A percentile compares a stretch with the other conserved stretches of the same genome.
Conservation (phyloP, 345 rosid genomes). For the Mangifera indica region DNA sequence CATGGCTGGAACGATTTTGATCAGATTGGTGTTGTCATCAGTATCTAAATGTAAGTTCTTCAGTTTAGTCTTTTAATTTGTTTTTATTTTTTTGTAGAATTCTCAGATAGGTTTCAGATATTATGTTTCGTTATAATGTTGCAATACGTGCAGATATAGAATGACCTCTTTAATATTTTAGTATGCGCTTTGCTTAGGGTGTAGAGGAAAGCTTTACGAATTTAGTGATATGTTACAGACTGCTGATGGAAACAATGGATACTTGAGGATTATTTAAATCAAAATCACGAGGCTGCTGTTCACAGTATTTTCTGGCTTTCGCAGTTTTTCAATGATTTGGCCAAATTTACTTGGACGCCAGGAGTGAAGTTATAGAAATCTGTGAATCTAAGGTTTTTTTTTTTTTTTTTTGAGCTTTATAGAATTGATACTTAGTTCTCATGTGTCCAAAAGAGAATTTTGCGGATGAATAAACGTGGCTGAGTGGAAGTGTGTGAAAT, state of each 20-base stretch:
- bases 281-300: background rate
- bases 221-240: background rate
- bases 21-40: conserved; percentile 25
- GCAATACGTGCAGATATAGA: background rate
- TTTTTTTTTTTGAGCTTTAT: no score
- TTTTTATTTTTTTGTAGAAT: background rate
- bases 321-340: background rate
- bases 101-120: background rate
- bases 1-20: conserved; percentile 43
- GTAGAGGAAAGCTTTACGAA: background rate
- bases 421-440: no score
- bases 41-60: conserved; percentile 29
- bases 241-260: background rate
- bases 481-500: no score
- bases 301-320: no score
- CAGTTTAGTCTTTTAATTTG: conserved; percentile 10
- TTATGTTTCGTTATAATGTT: background rate
- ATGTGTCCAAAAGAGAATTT: no score
- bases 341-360: background rate
- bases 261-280: background rate
- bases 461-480: no score
- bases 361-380: background rate
- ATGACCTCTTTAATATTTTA: background rate
- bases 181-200: background rate
- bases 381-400: no score